Evolutionary conservation across 2,329 filamentous ascomycete species (phyloP).

Genomic region (Macrophomina pseudophaseolina): DNA sequence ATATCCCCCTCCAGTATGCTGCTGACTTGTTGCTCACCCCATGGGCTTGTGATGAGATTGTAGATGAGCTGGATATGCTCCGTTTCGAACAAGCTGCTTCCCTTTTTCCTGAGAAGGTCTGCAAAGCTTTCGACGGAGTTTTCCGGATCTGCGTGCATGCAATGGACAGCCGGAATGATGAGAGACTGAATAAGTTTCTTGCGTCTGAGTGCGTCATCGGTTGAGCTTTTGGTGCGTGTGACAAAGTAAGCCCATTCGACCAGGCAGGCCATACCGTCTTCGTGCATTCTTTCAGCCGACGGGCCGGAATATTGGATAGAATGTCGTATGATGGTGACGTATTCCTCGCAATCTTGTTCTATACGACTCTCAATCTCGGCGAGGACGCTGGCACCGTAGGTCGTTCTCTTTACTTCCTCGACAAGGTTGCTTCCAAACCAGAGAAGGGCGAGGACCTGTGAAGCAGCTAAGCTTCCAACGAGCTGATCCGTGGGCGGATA

Average conservation of each 20-base stretch:
- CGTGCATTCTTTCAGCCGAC: slow-evolving; percentile 9
- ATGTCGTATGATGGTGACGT: slow-evolving; percentile 7
- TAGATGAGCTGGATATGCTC: slow-evolving; percentile 56
- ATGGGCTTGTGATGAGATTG: slow-evolving; percentile 63
- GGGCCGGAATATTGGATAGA: slow-evolving; percentile 11
- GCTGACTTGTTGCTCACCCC: slow-evolving; percentile 63
- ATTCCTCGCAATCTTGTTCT: slow-evolving; percentile 18
- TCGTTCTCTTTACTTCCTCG: slow-evolving; percentile 58
- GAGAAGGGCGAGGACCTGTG: slow-evolving; percentile 62
- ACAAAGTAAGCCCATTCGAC: slow-evolving; percentile 25
- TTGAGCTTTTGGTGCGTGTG: slow-evolving; percentile 10
- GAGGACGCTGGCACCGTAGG: not conserved
- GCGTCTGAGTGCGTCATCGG: slow-evolving; percentile 11
- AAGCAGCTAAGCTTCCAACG: slow-evolving; percentile 53
- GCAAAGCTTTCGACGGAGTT: slow-evolving; percentile 67
- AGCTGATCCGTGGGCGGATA: slow-evolving; percentile 53
- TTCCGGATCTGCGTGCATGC: slow-evolving; percentile 39
- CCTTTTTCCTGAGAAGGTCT: slow-evolving; percentile 68
- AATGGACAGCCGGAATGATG: slow-evolving; percentile 35
- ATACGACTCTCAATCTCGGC: slow-evolving; percentile 16
- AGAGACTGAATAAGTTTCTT: slow-evolving; percentile 24
- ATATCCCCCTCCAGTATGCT: slow-evolving; percentile 64
- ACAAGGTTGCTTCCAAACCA: slow-evolving; percentile 70
- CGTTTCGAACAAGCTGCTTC: slow-evolving; percentile 63
- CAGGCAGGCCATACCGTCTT: slow-evolving; percentile 23